Evolutionary conservation across 2,329 filamentous ascomycete genomes (phyloP).

Genomic region (Teratosphaeria pseudoeucalypti): DNA sequence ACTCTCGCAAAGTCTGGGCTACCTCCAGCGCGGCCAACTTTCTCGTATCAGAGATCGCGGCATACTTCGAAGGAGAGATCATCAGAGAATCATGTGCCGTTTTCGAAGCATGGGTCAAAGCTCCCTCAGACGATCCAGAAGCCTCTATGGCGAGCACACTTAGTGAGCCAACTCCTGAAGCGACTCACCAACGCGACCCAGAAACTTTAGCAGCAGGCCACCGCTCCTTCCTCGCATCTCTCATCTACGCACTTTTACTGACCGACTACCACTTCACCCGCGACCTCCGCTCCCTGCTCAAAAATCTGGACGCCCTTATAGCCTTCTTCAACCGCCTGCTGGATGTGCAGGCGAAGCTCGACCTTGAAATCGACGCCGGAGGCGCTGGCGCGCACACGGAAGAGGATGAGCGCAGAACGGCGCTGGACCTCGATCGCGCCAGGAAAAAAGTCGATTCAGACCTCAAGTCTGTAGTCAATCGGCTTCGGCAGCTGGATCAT

Average conservation of each 20-base stretch:
- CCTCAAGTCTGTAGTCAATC: slow-evolving; percentile 51
- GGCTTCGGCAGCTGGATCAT: slow-evolving; percentile 51
- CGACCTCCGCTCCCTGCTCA: slow-evolving; percentile 55
- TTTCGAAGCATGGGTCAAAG: slow-evolving; percentile 57
- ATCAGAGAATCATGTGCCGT: slow-evolving; percentile 71
- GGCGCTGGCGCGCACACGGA: slow-evolving; percentile 45
- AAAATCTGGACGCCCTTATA: slow-evolving; percentile 70
- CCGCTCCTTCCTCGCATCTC: slow-evolving; percentile 59
- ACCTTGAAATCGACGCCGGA: slow-evolving; percentile 71
- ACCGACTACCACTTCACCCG: slow-evolving; percentile 54
- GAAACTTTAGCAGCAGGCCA: slow-evolving; percentile 76
- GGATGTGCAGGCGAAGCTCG: slow-evolving; percentile 63
- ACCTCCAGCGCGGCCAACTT: slow-evolving; percentile 80
- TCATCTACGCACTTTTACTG: slow-evolving; percentile 58
- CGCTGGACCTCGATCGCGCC: slow-evolving; percentile 52
- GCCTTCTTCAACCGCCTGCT: slow-evolving; percentile 68
- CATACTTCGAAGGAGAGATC: slow-evolving; percentile 83
- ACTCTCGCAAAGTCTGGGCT: slow-evolving; percentile 79
- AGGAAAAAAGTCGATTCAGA: slow-evolving; percentile 55
- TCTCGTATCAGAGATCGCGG: slow-evolving; percentile 76
- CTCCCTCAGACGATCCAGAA: slow-evolving; percentile 6
- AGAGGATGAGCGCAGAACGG: slow-evolving; percentile 61
- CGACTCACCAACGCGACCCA: slow-evolving; percentile 55
- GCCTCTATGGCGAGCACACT: background rate
- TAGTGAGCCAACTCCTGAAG: background rate